Base-by-base conservation (phyloP, 768 basidiomycete species). In the Cystobasidium tubakii region DNA sequence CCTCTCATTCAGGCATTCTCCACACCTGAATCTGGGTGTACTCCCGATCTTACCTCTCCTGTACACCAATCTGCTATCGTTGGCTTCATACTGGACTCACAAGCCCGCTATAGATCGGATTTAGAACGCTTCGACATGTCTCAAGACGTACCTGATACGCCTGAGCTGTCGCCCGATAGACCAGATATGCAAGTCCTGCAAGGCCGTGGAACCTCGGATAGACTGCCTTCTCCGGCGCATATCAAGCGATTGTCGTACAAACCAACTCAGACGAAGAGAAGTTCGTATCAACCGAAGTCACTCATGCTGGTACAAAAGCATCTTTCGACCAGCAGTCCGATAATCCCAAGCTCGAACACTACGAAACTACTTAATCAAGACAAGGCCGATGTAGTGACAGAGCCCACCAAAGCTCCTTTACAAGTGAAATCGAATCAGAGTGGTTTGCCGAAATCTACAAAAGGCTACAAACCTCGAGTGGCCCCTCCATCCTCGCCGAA, bases 251-350 rank as follows among this genome's bases (percentile, higher is more conserved):
- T 44, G 29, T 62, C 53, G 15, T 27, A 23, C 34, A 62, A 27
- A 29, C 46, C 46, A 3, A 9, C 12, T 27, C 57, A 60, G 27
- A 12, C 27, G 12, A 60, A 60, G 33, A 60, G 57, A 31, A 29
- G n/a, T 1, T 55, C 69, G 25, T 71, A 71, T 31, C 50, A 71
- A 31, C 69, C 69, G 9, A 31, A 44, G 13, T 36, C 69, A 25
- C 69, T 71, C 29, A 31, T 60, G 34, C 69, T 71, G 2, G 69
- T 71, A 4, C 6, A 71, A 34, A 71, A 71, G 33, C 69, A 71
- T 44, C 69, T 71, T 19, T 71, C 69, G 21, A 46, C 6, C 34
- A 60, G 21, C 21, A 60, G 57, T 60, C 57, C 57, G 4, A 25
- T 13, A 3, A 12, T 60, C 4, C 29, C 29, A 27, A 60, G 6